These are phyloP conservation scores for Paramecium tetraurelia DNA, from an alignment of 73 alveolate species.

Conservation along the genomic window DNA sequence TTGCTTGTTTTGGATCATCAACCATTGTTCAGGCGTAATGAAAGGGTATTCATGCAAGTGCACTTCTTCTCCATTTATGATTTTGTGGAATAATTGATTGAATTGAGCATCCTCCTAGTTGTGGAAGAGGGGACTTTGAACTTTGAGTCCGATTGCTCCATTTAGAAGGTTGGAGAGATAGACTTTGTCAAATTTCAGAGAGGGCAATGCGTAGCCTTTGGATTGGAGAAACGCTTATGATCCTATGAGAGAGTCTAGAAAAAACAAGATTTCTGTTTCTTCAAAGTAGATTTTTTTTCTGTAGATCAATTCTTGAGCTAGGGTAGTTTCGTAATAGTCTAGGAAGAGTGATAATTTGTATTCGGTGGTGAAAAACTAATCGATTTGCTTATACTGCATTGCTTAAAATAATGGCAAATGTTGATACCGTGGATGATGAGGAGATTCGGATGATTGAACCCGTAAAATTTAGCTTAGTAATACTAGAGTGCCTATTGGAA, in stretches of 20 bases:
- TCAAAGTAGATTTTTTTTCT: constrained; percentile 44
- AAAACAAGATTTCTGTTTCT: constrained; percentile 23
- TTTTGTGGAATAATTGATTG: background rate
- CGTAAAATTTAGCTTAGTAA: background rate
- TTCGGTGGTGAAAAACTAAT: background rate
- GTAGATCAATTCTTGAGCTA: background rate
- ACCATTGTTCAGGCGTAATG: constrained; percentile 21
- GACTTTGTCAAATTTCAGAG: background rate
- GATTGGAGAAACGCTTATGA: background rate
- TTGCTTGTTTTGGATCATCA: background rate
- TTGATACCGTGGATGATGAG: constrained; percentile 40
- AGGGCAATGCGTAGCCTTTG: background rate
- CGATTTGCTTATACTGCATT: constrained; percentile 39
- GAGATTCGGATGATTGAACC: constrained; percentile 28
- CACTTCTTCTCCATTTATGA: background rate
- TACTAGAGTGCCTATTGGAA: background rate
- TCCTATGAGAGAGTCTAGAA: constrained; percentile 29
- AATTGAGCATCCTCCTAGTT: background rate
- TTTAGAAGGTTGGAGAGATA: background rate
- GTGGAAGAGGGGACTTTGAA: background rate
- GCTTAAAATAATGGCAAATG: background rate
- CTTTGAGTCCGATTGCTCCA: background rate
- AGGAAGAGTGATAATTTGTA: constrained; percentile 15
- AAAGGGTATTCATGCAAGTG: background rate
- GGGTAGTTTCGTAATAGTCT: background rate